These are phyloP conservation scores for Uronychia binucleata DNA, from an alignment of 73 alveolate genomes.

Conservation along the genomic window DNA sequence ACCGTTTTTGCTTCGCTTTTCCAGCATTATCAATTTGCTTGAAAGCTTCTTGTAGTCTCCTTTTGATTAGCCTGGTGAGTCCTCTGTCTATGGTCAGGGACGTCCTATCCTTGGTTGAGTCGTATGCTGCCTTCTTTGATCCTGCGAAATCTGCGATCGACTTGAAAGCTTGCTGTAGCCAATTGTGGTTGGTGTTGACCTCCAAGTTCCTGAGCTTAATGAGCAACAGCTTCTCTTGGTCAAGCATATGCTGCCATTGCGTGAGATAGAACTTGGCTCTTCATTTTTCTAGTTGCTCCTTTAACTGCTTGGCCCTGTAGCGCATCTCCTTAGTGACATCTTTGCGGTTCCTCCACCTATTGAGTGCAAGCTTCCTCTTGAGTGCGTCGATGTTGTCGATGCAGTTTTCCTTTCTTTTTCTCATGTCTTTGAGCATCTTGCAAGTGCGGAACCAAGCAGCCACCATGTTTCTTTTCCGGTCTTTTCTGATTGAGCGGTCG, in stretches of 20 bases:
- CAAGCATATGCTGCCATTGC: background rate
- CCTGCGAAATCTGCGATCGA: background rate
- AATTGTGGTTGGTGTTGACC: background rate
- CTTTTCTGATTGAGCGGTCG: background rate
- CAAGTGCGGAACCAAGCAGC: conserved; percentile 25
- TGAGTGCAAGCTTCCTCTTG: background rate
- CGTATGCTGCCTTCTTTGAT: background rate
- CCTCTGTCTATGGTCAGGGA: background rate
- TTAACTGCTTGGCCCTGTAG: background rate
- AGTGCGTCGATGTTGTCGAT: background rate
- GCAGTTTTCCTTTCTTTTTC: background rate
- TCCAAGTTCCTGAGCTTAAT: background rate
- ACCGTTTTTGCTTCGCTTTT: background rate
- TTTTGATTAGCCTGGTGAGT: background rate
- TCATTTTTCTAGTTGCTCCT: background rate
- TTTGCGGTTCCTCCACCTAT: background rate
- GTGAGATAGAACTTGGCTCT: background rate
- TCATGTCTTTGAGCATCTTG: conserved; percentile 7
- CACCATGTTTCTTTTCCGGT: conserved; percentile 7
- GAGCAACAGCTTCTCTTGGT: background rate
- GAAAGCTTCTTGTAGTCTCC: background rate
- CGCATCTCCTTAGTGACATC: background rate
- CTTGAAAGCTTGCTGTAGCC: background rate
- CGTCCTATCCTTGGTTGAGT: background rate
- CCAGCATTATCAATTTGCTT: background rate